Evolutionary conservation across 371 early-diverging fungal species (phyloP), one percentile per base, ranked within the genome.

Genomic region (Lichtheimia ornata): DNA sequence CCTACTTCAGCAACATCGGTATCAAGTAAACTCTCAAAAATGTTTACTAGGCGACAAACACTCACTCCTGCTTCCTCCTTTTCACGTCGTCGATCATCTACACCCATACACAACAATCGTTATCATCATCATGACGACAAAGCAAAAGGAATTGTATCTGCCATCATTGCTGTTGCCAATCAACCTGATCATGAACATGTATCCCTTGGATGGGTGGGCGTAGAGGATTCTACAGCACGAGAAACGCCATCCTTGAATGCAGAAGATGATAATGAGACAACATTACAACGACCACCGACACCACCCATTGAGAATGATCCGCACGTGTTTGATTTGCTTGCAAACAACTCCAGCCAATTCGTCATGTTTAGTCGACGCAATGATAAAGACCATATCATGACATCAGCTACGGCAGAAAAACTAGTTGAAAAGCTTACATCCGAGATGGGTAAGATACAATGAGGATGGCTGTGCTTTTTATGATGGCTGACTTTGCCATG

Each of bases 401-500:
- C 71, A 41, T 84, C 86, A 1, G 84, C 81, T 7, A 83, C 84
- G 0, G 71, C 81, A 5, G 84, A 81, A 49, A 86, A 86, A 53
- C 55, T 86, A 18, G 76, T 86, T n/a, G 86, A 84, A 56, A 86
- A 81, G 24, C 64, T 86, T 45, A 86, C 86, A 12, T 72, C 73
- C 30, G 79, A 79, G 54, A 74, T 86, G 76, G 82, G 86, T 85
- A 80, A 50, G 69, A 55, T 20, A 22, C 1, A 42, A 47, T n/a
- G 17, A 47, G 4, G 28, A 28, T 28, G 1, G 11, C 9, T 9
- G 2, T 35, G 1, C 9, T 9, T 11, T 35, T 35, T 22, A 18
- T 18, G 47, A 47, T 47, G 17, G 47, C 14, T 47, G 5, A 47
- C n/a, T n/a, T 17, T 18, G 3, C 45, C 13, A n/a, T 18, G n/a